phyloP scores from a whole-genome alignment of 1,284 basidiomycete species.

The Anthracocystis setariae region DNA sequence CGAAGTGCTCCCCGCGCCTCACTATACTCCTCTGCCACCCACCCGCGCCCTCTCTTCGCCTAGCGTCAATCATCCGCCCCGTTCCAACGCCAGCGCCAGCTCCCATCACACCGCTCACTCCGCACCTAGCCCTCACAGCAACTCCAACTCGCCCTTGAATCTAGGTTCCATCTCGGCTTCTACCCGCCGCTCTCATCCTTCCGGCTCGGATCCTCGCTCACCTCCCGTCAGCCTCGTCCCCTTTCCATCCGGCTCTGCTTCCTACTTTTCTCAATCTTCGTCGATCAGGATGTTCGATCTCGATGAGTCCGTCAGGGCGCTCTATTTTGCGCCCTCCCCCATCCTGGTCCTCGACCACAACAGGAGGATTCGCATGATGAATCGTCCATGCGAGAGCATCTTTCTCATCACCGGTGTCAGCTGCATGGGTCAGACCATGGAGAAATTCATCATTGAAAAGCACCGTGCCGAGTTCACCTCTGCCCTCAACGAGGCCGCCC shows the following conservation, averaged over 20 bases:
- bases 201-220: constrained; percentile 13
- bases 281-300: constrained; percentile 59
- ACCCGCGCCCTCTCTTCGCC: constrained; percentile 35
- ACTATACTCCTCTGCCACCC: constrained; percentile 35
- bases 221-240: constrained; percentile 23
- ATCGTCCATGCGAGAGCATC: constrained; percentile 57
- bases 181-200: constrained; percentile 5
- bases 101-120: background rate
- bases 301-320: constrained; percentile 61
- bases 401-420: constrained; percentile 48
- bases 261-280: constrained; percentile 27
- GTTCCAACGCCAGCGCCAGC: constrained; percentile 21
- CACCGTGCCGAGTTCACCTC: constrained; percentile 25
- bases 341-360: constrained; percentile 59
- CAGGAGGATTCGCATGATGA: constrained; percentile 59
- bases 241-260: constrained; percentile 24
- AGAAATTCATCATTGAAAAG: constrained; percentile 39
- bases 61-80: constrained; percentile 8
- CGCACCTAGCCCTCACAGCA: constrained; percentile 5
- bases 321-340: constrained; percentile 64
- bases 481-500: constrained; percentile 55
- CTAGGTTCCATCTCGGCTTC: constrained; percentile 1
- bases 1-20: constrained; percentile 24
- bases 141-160: constrained; percentile 24
- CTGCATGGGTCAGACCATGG: constrained; percentile 55